These are phyloP conservation scores for Erodium texanum DNA, from an alignment of 441 rosid genomes.

Conservation along the genomic window DNA sequence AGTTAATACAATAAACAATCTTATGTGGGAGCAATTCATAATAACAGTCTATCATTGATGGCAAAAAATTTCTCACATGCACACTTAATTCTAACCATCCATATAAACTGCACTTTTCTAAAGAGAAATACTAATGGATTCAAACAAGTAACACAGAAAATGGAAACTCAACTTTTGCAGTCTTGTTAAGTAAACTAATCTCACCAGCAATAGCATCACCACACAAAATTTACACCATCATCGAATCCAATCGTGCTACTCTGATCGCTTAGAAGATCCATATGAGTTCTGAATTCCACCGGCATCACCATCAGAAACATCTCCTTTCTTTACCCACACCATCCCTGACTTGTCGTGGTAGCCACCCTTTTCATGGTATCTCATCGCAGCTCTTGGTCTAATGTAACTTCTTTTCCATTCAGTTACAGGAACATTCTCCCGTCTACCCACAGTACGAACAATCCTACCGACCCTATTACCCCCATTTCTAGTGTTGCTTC, in stretches of 20 bases:
- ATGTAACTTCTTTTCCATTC: not conserved
- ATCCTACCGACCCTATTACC: not conserved
- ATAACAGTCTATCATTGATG: not conserved
- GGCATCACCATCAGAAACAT: slow-evolving; percentile 20
- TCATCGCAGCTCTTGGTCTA: not conserved
- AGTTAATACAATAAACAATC: not conserved
- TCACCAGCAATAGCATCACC: not conserved
- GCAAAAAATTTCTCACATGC: not conserved
- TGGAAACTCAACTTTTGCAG: not conserved
- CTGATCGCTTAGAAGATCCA: slow-evolving; percentile 12
- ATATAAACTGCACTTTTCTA: not conserved
- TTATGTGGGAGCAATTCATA: not conserved
- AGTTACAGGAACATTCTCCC: not conserved
- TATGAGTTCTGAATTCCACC: slow-evolving; percentile 13
- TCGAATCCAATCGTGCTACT: not conserved
- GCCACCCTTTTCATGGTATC: not conserved
- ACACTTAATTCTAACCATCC: not conserved
- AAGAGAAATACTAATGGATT: not conserved
- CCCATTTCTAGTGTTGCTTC: not conserved
- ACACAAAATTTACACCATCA: not conserved
- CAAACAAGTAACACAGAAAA: not conserved
- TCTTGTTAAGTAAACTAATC: not conserved
- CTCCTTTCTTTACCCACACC: slow-evolving; percentile 49
- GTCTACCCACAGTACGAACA: not conserved
- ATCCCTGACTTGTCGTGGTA: not conserved